phyloP scores from a whole-genome alignment of 805 yeast genomes.

The Spathaspora arborariae region DNA sequence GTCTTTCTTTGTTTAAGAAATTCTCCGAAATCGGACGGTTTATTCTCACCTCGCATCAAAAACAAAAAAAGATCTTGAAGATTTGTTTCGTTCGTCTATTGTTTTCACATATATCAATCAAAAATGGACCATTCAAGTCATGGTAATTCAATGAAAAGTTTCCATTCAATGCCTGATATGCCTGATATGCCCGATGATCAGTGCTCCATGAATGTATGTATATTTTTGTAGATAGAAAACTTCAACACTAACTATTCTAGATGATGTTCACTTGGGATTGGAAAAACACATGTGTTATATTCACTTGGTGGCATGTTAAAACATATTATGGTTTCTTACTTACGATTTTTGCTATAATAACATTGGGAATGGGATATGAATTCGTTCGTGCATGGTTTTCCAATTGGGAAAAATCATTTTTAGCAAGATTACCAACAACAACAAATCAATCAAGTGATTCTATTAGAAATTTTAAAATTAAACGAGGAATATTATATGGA shows the following conservation, averaged over 20 bases:
- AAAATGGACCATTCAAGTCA: slow-evolving; percentile 4
- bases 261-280: slow-evolving; percentile 83
- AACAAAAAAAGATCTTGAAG: too few species aligned
- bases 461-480: slow-evolving; percentile 17
- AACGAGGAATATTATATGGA: slow-evolving; percentile 50
- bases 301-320: slow-evolving; percentile 76
- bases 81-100: background rate
- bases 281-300: slow-evolving; percentile 66
- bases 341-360: slow-evolving; percentile 47
- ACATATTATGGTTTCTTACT: slow-evolving; percentile 47
- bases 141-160: slow-evolving; percentile 8
- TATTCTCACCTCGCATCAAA: background rate
- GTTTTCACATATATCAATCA: background rate
- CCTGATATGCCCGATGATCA: slow-evolving; percentile 20
- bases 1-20: too few species aligned
- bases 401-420: slow-evolving; percentile 23
- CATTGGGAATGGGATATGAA: slow-evolving; percentile 59
- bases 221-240: slow-evolving; percentile 22
- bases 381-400: slow-evolving; percentile 33
- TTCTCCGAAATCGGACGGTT: too few species aligned
- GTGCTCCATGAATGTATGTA: slow-evolving; percentile 53
- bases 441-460: slow-evolving; percentile 6
- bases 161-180: slow-evolving; percentile 20
- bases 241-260: slow-evolving; percentile 9
- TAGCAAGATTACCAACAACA: slow-evolving; percentile 9